Evolutionary conservation across 2,329 filamentous ascomycete species (phyloP), one percentile per base, ranked within the genome.

Genomic region (Coccinonectria pachysandricola): DNA sequence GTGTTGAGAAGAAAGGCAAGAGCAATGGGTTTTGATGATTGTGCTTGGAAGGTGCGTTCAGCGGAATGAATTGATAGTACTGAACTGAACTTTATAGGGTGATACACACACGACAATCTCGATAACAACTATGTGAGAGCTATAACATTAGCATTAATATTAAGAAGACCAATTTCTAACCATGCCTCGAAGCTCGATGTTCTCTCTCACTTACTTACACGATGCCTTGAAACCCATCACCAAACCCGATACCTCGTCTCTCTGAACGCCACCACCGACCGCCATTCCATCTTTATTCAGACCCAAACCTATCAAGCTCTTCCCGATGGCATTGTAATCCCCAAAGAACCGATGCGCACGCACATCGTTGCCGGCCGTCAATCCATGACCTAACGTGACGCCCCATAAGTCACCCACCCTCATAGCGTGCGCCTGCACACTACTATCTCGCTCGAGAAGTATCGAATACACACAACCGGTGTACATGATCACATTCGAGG

Each of bases 381-480:
- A 22, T 0, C 72, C 71, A 39, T 78, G 72, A 1, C 71, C 74
- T 8, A 78, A 51, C 1, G 71, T 70, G 1, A 73, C 69, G 9
- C 64, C 71, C 61, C 65, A 69, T 21, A 56, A 35, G n/a, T 50
- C 50, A 1, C 39, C 59, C 9, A 71, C 53, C 2, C 47, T 42
- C 15, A 77, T 50, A 1, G 68, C 65, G 39, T 77, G 71, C 0
- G 64, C 62, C 6, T 59, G 55, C 0, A 48, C 22, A 27, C 60
- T 49, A 2, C 23, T 24, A 33, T 66, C 60, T 2, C 52, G 53
- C 47, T 71, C 57, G 11, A 78, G 49, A 11, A 77, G 43, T 1
- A 76, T 50, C 0, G 71, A 76, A 50, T 72, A 77, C 5, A 77
- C 55, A 3, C 46, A 45, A 0, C 71, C 70, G 0, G 63, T 64